These are phyloP conservation scores for Alternaria panax DNA, from an alignment of 2,329 filamentous ascomycete genomes.

Conservation along the genomic window DNA sequence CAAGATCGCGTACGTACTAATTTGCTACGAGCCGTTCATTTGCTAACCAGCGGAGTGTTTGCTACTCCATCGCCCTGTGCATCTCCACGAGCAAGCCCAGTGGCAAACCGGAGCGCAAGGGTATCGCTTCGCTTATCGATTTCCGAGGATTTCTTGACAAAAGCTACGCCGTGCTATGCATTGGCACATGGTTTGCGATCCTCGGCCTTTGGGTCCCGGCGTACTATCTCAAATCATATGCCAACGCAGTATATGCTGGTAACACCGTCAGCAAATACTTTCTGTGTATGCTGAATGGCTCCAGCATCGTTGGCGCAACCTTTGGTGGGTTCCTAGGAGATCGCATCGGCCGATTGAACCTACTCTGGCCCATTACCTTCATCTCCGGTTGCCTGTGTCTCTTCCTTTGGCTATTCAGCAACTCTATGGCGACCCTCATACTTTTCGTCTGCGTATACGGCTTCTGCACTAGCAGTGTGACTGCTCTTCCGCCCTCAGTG, in stretches of 20 bases:
- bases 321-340: conserved; percentile 61
- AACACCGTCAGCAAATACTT: conserved; percentile 55
- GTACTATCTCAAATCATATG: conserved; percentile 61
- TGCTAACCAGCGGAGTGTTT: conserved; percentile 54
- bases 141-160: conserved; percentile 43
- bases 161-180: conserved; percentile 41
- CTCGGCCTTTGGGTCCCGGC: conserved; percentile 42
- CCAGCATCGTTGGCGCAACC: conserved; percentile 64
- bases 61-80: conserved; percentile 50
- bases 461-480: conserved; percentile 71
- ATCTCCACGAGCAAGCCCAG: conserved; percentile 39
- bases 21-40: too few relatives aligned
- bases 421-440: conserved; percentile 64
- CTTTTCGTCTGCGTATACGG: conserved; percentile 73
- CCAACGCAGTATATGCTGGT: conserved; percentile 61
- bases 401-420: conserved; percentile 62
- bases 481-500: conserved; percentile 68
- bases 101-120: conserved; percentile 24
- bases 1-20: conserved; percentile 39
- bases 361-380: conserved; percentile 59
- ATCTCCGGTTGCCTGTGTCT: conserved; percentile 56
- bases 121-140: conserved; percentile 40
- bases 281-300: conserved; percentile 57
- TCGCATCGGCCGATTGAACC: conserved; percentile 62
- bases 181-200: conserved; percentile 39